Base-by-base conservation (phyloP, 768 basidiomycete species). In the Lactarius evosmus region DNA sequence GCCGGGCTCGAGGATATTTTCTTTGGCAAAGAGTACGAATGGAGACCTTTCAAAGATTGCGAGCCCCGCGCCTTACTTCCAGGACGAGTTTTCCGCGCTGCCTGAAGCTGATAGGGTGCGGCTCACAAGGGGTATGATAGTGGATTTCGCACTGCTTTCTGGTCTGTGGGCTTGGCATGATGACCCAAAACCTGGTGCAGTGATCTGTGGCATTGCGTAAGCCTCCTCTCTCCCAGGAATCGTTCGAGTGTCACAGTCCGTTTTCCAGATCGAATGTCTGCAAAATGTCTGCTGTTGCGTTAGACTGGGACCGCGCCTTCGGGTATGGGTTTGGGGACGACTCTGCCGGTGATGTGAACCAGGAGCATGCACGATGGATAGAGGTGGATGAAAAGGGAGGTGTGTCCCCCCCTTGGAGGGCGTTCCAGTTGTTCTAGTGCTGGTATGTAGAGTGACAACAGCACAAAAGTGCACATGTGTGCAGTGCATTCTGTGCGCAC, bases 271-370 rank as follows among this genome's bases (percentile, higher is more conserved):
- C 87, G 7, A 84, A 81, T 61, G 73, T 87, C 1, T 88, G 88
- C 71, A 80, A 76, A 58, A 64, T 87, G 60, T 74, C 84, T 33
- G 85, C 85, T 9, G 75, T 87, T 34, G 85, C 82, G 9, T 71
- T 88, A 33, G 86, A 85, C 6, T 90, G 87, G 85, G 78, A 82
- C 19, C 75, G 76, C 29, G 83, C 87, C 0, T 88, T 89, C 68
- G 86, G 85, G 0, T 71, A 77, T 22, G 78, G 83, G 14, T 77
- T 65, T 22, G 60, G 57, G 14, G 70, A 72, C 32, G 59, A 72
- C 53, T 29, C 72, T 2, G 74, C 75, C 74, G 85, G 85, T 16
- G 63, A 74, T 25, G 74, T 83, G 17, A 82, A 85, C 66, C 69
- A 79, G 29, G 70, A 74, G 22, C 68, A 69, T 27, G 80, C 79